Percentiles rank a stretch among this genome's conserved stretches.
Conservation (phyloP, 805 yeast species). For the Yarrowia sp. region DNA sequence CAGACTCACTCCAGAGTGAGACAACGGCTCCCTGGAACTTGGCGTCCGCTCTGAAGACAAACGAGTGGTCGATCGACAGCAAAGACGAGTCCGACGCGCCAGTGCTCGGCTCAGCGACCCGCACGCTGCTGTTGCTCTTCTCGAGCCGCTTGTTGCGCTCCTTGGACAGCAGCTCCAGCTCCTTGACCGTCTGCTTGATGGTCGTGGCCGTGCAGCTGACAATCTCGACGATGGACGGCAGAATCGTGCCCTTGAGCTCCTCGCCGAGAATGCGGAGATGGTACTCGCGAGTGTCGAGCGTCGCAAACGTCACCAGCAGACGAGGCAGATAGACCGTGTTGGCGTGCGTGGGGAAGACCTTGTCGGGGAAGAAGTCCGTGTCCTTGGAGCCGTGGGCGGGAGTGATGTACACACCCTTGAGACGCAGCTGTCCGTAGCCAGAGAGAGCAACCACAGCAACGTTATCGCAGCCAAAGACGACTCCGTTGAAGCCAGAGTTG, state of each 20-base stretch:
- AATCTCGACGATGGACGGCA: constrained; percentile 34
- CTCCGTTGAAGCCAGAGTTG: constrained; percentile 48
- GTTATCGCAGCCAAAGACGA: constrained; percentile 74
- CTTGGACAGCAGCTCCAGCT: constrained; percentile 4
- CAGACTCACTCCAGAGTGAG: constrained; percentile 32
- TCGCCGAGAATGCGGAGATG: constrained; percentile 32
- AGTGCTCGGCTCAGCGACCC: not conserved
- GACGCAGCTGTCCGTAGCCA: constrained; percentile 61
- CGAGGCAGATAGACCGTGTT: constrained; percentile 18
- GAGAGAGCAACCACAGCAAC: constrained; percentile 65
- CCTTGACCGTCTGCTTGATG: constrained; percentile 20
- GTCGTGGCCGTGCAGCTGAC: constrained; percentile 5
- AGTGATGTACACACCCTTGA: constrained; percentile 67
- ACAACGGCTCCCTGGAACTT: constrained; percentile 35
- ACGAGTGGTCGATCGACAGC: constrained; percentile 12
- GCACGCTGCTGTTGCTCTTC: not conserved
- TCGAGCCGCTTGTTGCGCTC: constrained; percentile 4
- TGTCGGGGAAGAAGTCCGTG: constrained; percentile 9
- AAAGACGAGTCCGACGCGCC: not conserved
- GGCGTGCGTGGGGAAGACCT: constrained; percentile 20
- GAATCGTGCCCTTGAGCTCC: constrained; percentile 33
- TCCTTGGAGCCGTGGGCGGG: constrained; percentile 45
- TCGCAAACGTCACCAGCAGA: constrained; percentile 11
- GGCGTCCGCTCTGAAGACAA: constrained; percentile 26
- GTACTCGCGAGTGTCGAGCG: constrained; percentile 10